A percentile compares a stretch with the other conserved stretches of the same genome.
These are phyloP conservation scores for Epichloe amarillans DNA, from an alignment of 2,329 filamentous ascomycete species.

Conservation along the genomic window DNA sequence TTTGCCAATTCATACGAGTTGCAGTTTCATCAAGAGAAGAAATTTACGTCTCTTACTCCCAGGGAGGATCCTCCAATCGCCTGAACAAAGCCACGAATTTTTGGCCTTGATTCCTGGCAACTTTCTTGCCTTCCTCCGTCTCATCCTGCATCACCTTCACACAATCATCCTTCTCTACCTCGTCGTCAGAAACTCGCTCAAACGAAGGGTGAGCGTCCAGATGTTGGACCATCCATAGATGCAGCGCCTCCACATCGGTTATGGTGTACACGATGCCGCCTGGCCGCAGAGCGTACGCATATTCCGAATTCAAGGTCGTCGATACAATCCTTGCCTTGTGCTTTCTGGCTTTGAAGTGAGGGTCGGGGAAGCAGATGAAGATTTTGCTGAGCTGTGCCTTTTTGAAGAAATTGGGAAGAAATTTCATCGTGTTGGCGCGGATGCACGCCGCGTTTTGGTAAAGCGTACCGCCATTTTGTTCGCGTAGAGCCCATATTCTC, in stretches of 20 bases:
- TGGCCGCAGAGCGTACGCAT: constrained; percentile 72
- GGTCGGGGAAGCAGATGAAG: constrained; percentile 97
- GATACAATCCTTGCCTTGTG: constrained; percentile 95
- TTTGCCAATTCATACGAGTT: neutral
- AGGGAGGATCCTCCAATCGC: constrained; percentile 65
- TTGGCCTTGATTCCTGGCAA: constrained; percentile 73
- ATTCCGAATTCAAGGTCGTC: constrained; percentile 77
- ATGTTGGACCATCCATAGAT: constrained; percentile 85
- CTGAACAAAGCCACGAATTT: constrained; percentile 88
- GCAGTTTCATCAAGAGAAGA: neutral
- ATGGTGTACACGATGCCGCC: constrained; percentile 91
- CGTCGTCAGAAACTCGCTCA: constrained; percentile 56
- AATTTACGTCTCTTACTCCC: constrained; percentile 31
- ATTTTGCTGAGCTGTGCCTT: constrained; percentile 74
- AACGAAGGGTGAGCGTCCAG: constrained; percentile 69
- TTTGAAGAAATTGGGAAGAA: constrained; percentile 92
- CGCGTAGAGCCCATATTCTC: constrained; percentile 68
- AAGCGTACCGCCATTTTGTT: constrained; percentile 40
- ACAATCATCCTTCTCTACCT: constrained; percentile 55
- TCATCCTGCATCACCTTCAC: constrained; percentile 64
- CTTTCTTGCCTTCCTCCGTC: constrained; percentile 97
- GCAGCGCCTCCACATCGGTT: constrained; percentile 89
- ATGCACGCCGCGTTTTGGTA: constrained; percentile 86
- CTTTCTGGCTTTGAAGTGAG: constrained; percentile 94
- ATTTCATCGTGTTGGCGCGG: constrained; percentile 96